Evolutionary conservation across 306 rosid species (phyloP), one percentile per base, ranked within the genome.

Genomic region (Lablab purpureus): DNA sequence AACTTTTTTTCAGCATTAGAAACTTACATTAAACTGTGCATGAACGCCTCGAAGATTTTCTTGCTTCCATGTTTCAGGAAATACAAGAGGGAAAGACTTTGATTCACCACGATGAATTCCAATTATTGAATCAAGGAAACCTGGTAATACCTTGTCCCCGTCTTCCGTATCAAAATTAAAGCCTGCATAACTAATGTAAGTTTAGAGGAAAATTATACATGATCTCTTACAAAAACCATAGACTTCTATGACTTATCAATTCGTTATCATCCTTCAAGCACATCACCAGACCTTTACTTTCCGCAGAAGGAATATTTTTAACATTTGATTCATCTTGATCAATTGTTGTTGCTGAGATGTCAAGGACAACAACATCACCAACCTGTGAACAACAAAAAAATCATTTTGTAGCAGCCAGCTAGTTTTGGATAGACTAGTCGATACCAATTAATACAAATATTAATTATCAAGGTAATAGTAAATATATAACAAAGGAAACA

Each of bases 51-150:
- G 88, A 34, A 94, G 97, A 80, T 83, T 79, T 81, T 92, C 95
- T 84, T 92, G 99, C 47, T 59, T 90, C 99, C 99, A 95, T 13
- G 97, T 86, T 84, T 92, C 94, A 45, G 99, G 98, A 85, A 95
- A 95, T 67, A 90, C 84, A 70, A 92, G 94, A 43, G 92, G 92
- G 85, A 92, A 95, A 59, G 97, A 88, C 89, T 84, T 94, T 36
- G 91, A 86, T 85, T 92, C 97, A 15, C 97, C 97, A 17, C 54
- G 85, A 21, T 75, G 46, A 84, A 94, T 91, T 84, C 97, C 95
- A 84, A 85, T 71, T 58, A 95, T 84, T 32, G 89, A 81, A 79
- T 95, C 94, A 30, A 95, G 88, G 84, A 95, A 95, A 54, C 99
- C 94, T 8, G 98, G 96, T 60, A 92, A 67, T 32, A 95, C 72